Percentiles rank a stretch among this genome's conserved stretches.
Evolutionary conservation across 2,329 filamentous ascomycete species (phyloP).

Genomic region (Colletotrichum gloeosporioides): DNA sequence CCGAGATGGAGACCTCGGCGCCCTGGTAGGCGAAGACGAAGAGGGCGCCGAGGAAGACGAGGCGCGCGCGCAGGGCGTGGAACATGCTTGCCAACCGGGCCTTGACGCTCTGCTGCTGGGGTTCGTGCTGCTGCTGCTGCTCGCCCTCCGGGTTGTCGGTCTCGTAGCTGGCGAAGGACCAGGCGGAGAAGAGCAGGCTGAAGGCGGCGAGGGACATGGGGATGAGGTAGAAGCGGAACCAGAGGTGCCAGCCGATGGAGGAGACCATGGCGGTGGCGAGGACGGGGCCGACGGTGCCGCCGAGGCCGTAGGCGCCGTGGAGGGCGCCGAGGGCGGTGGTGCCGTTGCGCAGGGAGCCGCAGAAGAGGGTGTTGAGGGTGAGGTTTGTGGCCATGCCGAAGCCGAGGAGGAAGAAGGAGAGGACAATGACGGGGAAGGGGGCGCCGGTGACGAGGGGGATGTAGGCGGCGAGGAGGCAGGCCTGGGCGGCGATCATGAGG

Average conservation of each 20-base stretch:
- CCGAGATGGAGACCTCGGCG: constrained; percentile 83
- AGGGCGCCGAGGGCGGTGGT: constrained; percentile 66
- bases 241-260: constrained; percentile 53
- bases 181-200: constrained; percentile 63
- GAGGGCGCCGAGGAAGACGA: constrained; percentile 75
- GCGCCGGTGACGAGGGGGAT: constrained; percentile 69
- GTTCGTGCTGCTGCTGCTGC: not conserved
- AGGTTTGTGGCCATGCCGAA: constrained; percentile 62
- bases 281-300: constrained; percentile 71
- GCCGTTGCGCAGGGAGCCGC: constrained; percentile 56
- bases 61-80: constrained; percentile 53
- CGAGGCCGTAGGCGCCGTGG: constrained; percentile 72
- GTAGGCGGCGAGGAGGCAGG: constrained; percentile 65
- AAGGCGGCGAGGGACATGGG: constrained; percentile 61
- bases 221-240: constrained; percentile 79
- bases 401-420: constrained; percentile 72
- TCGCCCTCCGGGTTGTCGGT: constrained; percentile 49
- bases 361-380: constrained; percentile 65
- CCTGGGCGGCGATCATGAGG: constrained; percentile 64
- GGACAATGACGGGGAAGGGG: constrained; percentile 72
- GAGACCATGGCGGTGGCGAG: constrained; percentile 78
- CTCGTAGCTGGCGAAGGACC: constrained; percentile 75
- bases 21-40: constrained; percentile 91
- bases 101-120: constrained; percentile 24
- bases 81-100: constrained; percentile 48